Percentiles rank a stretch among this genome's conserved stretches.
These are phyloP conservation scores for Triadica sebifera DNA, from an alignment of 345 rosid species.

Conservation along the genomic window DNA sequence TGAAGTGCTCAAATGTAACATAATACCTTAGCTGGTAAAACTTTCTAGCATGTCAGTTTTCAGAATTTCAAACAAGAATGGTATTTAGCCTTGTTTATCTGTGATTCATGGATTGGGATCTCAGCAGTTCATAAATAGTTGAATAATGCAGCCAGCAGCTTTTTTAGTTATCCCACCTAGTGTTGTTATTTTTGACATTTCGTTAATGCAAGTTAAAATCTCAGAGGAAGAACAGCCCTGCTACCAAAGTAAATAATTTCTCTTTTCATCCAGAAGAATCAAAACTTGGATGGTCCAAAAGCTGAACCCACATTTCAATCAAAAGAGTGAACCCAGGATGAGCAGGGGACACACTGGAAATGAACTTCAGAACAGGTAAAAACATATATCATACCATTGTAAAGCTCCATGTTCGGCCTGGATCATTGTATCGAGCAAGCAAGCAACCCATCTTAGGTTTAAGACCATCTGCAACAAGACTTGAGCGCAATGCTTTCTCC, in stretches of 20 bases:
- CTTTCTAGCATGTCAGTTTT: too few species aligned
- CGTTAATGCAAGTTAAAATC: not conserved
- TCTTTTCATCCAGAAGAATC: conserved; percentile 2
- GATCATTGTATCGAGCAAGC: conserved; percentile 92
- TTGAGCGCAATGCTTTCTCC: conserved; percentile 56
- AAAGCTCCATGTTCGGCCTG: conserved; percentile 71
- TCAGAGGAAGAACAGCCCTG: not conserved
- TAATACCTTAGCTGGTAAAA: too few species aligned
- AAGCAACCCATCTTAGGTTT: conserved; percentile 61
- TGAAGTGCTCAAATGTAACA: too few species aligned
- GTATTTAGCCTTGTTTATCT: too few species aligned
- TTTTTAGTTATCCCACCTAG: not conserved
- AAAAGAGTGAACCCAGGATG: not conserved
- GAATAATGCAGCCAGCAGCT: not conserved
- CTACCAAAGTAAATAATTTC: not conserved
- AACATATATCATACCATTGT: conserved; percentile 48
- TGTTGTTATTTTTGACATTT: too few species aligned
- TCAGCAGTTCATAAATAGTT: not conserved
- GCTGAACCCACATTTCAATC: not conserved
- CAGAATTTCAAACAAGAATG: too few species aligned
- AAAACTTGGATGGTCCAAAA: not conserved
- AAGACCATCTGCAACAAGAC: conserved; percentile 59
- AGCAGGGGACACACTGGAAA: conserved; percentile 13
- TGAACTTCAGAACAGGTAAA: not conserved
- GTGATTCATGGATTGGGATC: too few species aligned